Evolutionary conservation across 2,329 filamentous ascomycete species (phyloP), one percentile per base, ranked within the genome.

Genomic region (Metarhizium album): DNA sequence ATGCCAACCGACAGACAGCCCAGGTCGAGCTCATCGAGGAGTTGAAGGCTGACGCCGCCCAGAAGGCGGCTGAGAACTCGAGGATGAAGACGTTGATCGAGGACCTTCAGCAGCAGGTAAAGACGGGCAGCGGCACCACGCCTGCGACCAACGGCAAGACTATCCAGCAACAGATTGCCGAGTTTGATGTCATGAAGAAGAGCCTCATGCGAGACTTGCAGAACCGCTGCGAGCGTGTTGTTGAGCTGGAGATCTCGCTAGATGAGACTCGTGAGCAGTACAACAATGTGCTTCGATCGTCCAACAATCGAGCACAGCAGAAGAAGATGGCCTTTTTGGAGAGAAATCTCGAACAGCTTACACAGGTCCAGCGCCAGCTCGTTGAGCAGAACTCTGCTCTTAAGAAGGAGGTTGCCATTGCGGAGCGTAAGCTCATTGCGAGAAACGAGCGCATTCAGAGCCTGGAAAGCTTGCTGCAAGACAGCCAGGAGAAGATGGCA

Each of bases 251-350:
- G 70, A 98, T 98, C 62, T 95, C 88, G 35, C 79, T 98, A 47
- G 93, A 98, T 64, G 90, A 96, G 74, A 96, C 93, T 1, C 83
- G 93, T 51, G 93, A 98, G 74, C 93, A 98, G 72, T 98, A 98
- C 74, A 97, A 98, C 76, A 96, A 95, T 62, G 93, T 98, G 54
- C 79, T 98, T 52, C 85, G 91, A 51, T 93, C 89, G 47, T 95
- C 89, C 58, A 98, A 98, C 76, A 97, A 95, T 75, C 86, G 93
- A 53, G 91, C 93, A 23, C 93, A 98, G 74, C 93, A 98, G 72
- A 98, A 98, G 86, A 98, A 98, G 80, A 97, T 98, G 87, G 94
- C 93, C 16, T 98, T 98, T 79, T 74, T 98, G 47, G 93, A 98
- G 74, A 86, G 93, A 64, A 98, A 98, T 67, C 82, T 98, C 40